phyloP scores from a whole-genome alignment of 192 early-diverging fungal species.

The Phlyctochytrium arcticum region DNA sequence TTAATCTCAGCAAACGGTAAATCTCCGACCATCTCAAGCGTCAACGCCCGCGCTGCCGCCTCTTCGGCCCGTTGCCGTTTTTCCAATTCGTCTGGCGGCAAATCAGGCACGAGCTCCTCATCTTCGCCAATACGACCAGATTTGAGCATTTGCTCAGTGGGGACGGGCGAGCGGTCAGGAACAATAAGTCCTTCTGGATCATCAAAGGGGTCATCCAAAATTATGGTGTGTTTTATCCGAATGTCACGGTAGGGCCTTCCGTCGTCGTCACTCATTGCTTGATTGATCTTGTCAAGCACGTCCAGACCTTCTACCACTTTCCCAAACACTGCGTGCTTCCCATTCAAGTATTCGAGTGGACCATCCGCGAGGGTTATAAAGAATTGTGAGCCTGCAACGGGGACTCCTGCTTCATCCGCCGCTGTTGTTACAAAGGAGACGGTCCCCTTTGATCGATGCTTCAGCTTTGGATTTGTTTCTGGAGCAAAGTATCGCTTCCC shows the following conservation, averaged over 20 bases:
- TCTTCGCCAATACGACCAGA: slow-evolving; percentile 76
- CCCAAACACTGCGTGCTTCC: slow-evolving; percentile 82
- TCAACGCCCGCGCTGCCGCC: slow-evolving; percentile 83
- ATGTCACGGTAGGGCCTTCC: slow-evolving; percentile 81
- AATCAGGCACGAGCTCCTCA: slow-evolving; percentile 53
- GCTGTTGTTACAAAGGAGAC: slow-evolving; percentile 68
- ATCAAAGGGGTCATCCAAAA: slow-evolving; percentile 89
- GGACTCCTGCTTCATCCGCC: slow-evolving; percentile 26
- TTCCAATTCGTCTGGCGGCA: slow-evolving; percentile 64
- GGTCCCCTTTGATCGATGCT: slow-evolving; percentile 68
- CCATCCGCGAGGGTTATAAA: slow-evolving; percentile 74
- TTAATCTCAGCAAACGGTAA: slow-evolving; percentile 95
- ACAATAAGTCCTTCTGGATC: slow-evolving; percentile 68
- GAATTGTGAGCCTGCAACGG: slow-evolving; percentile 73
- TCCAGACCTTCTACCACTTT: slow-evolving; percentile 87
- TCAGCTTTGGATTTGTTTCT: slow-evolving; percentile 75
- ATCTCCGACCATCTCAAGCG: slow-evolving; percentile 97
- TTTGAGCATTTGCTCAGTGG: slow-evolving; percentile 67
- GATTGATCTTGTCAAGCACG: slow-evolving; percentile 74
- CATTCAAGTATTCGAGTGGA: slow-evolving; percentile 75
- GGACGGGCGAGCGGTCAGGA: slow-evolving; percentile 72
- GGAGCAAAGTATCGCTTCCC: slow-evolving; percentile 66
- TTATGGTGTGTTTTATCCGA: slow-evolving; percentile 84
- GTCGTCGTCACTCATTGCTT: slow-evolving; percentile 60
- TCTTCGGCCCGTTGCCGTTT: slow-evolving; percentile 59